Base-by-base conservation (phyloP, 352 stramenopile species). In the Phytophthora rubi region DNA sequence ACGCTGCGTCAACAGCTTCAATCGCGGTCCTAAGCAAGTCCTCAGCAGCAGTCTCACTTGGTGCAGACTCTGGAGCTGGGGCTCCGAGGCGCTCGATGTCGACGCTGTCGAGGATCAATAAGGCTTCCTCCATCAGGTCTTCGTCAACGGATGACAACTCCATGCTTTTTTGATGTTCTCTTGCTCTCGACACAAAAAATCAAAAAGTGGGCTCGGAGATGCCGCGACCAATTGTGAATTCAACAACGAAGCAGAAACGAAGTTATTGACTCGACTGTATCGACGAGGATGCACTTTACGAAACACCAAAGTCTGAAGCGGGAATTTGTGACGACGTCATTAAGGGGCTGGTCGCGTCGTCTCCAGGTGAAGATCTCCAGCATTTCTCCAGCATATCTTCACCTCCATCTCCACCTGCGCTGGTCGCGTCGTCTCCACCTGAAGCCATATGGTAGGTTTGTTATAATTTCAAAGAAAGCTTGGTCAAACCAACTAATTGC, bases 41-140 rank as follows among this genome's bases (percentile, higher is more conserved):
- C 8, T 59, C 28, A n/a, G 42, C 59, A 68, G 21, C 44, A 42
- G 62, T 35, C 13, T 70, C 33, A 28, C 45, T 60, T 39, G 59
- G 37, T 6, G 16, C 42, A 47, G 16, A 5, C 13, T 52, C 8
- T 15, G n/a, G 45, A 10, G 53, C 15, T 9, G 10, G 6, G 54
- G 48, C 33, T 15, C 35, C 52, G 26, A 73, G 65, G 8, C 23
- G 45, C 8, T 64, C 45, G 7, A 68, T 28, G 35, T 63, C 65
- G 21, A 73, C 32, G 18, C 33, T 63, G 52, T 73, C 59, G n/a
- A 73, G 60, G n/a, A 72, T 68, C 26, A 51, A 32, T 21, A 72
- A 21, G n/a, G 65, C 59, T 55, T 73, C 65, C 33, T 57, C 59
- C 16, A 73, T 23, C 15, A 73, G 26, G 44, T 60, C 57, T n/a